Conservation (phyloP, 1,139 yeast species). For the Blastobotrys serpentis region DNA sequence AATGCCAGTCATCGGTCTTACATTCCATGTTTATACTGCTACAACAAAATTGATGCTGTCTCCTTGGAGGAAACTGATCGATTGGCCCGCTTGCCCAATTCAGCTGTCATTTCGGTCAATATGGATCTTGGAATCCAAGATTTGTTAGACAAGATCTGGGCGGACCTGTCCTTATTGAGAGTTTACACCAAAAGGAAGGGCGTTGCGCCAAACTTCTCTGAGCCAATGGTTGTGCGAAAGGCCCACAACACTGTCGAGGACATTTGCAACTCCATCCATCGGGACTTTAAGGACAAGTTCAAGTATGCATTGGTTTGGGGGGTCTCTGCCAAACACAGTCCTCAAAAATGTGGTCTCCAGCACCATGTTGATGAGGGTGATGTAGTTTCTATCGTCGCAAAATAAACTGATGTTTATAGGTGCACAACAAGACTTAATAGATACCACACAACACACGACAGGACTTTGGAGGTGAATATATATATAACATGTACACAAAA, state of each 20-base stretch:
- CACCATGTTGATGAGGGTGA: conserved; percentile 91
- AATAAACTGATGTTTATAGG: no score
- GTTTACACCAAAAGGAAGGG: conserved; percentile 89
- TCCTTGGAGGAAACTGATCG: conserved; percentile 92
- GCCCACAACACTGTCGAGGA: conserved; percentile 72
- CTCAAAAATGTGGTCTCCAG: conserved; percentile 89
- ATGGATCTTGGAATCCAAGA: conserved; percentile 83
- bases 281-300: conserved; percentile 89
- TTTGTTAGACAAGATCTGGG: conserved; percentile 90
- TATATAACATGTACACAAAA: neutral
- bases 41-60: conserved; percentile 93
- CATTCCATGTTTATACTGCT: conserved; percentile 87
- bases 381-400: conserved; percentile 86
- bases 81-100: conserved; percentile 85
- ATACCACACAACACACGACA: no score
- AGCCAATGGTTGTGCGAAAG: conserved; percentile 87
- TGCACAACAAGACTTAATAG: neutral
- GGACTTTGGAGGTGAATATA: neutral
- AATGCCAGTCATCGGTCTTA: conserved; percentile 85
- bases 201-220: conserved; percentile 70
- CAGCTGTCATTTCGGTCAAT: conserved; percentile 92
- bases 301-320: conserved; percentile 98
- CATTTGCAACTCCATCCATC: conserved; percentile 88
- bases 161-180: conserved; percentile 73
- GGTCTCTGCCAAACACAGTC: conserved; percentile 89